Evolutionary conservation across 768 basidiomycete species (phyloP), one percentile per base, ranked within the genome.

Genomic region (Crucibulum laeve): DNA sequence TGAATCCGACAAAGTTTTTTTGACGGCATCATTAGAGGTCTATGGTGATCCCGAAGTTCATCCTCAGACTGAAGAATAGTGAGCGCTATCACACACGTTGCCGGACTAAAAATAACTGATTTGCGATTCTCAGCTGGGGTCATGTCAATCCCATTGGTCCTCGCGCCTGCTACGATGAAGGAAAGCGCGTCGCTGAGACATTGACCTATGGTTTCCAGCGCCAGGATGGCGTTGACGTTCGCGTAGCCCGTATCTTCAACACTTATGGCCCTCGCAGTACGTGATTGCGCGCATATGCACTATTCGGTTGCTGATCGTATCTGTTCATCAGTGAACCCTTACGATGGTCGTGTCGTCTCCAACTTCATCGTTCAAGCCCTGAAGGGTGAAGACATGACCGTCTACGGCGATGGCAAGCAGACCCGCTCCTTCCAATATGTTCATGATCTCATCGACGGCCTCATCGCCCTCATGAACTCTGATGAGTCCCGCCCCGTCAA

Each of bases 141-240:
- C 85, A 98, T 65, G 96, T 99, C 59, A 99, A 99, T 73, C 93
- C 93, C 33, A 96, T 94, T 54, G 96, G 96, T 18, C 90, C 91
- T 47, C 89, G 96, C 49, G 94, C 95, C n/a, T 99, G 96, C 67
- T 99, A 99, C 60, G 96, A 99, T 59, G 96, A 99, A 68, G 96
- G 96, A 38, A 99, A 99, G 71, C 92, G 96, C 55, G 95, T 98
- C 28, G 95, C 96, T 30, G 96, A 99, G 69, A 96, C 95, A 14
- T 67, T 99, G 51, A 94, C 95, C 5, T 99, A 98, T 58, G 94
- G 94, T 30, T 98, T 87, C 74, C 87, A 90, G 51, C 77, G 88
- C 46, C 96, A 96, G 62, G 92, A 98, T 58, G 83, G 84, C 43
- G 94, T 99, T 47, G 90, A 97, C 53, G 91, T 98, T 42, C 85